Conservation (phyloP, 768 basidiomycete genomes). For the Pleurotus tuber-regium region DNA sequence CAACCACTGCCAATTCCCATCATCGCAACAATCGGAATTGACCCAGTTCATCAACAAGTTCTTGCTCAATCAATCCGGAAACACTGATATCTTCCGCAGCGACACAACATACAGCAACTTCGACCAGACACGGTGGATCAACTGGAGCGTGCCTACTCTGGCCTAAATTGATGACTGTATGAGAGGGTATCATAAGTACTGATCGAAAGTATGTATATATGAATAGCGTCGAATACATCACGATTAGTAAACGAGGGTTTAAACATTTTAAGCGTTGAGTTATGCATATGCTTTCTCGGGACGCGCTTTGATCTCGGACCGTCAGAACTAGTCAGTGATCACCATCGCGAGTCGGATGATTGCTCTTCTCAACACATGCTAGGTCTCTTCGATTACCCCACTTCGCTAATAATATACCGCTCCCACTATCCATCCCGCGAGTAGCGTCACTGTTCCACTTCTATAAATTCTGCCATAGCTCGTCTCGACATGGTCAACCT, state of each 20-base stretch:
- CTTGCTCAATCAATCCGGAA: constrained; percentile 44
- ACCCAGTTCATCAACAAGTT: constrained; percentile 57
- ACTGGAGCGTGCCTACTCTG: constrained; percentile 7
- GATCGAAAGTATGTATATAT: too few species aligned
- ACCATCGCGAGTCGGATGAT: neutral
- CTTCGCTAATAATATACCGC: neutral
- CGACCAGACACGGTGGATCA: constrained; percentile 3
- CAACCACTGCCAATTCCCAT: constrained; percentile 54
- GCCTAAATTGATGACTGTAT: too few species aligned
- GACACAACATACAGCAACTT: constrained; percentile 31
- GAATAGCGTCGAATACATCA: too few species aligned
- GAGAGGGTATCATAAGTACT: too few species aligned
- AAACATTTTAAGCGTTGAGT: neutral
- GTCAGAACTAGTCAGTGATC: neutral
- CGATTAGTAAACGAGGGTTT: too few species aligned
- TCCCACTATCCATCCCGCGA: neutral
- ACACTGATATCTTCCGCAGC: constrained; percentile 44
- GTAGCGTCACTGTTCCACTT: neutral
- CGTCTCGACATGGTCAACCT: neutral
- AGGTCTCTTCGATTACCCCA: neutral
- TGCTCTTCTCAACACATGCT: neutral
- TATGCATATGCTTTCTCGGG: neutral
- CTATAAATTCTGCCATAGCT: neutral
- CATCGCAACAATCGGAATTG: constrained; percentile 39
- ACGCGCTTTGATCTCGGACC: neutral